phyloP scores from a whole-genome alignment of 208 protist genomes.

The Jaenimonas drosophilae region DNA sequence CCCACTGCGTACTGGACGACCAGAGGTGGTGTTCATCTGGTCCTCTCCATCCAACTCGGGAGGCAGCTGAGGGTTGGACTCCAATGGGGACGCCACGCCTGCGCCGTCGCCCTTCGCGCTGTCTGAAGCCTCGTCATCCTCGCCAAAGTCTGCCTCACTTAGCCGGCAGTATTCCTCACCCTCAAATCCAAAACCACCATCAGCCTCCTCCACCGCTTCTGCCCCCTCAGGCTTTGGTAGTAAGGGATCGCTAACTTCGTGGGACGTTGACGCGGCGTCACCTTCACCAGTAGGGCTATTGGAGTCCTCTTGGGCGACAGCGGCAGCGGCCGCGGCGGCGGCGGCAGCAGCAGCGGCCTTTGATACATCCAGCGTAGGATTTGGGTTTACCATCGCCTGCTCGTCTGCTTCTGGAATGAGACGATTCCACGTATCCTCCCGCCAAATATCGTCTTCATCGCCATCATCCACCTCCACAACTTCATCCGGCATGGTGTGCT shows the following conservation, averaged over 20 bases:
- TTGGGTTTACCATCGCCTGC: neutral
- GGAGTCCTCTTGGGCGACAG: neutral
- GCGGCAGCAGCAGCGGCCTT: neutral
- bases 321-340: conserved; percentile 5
- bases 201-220: neutral
- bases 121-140: conserved; percentile 6
- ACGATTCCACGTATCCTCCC: conserved; percentile 11
- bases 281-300: neutral
- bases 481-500: neutral
- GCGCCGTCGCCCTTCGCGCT: conserved; percentile 6
- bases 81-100: neutral
- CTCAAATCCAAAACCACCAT: neutral
- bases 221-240: neutral
- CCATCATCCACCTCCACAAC: neutral
- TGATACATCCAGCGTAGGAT: neutral
- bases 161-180: neutral
- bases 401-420: conserved; percentile 5
- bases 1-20: too few relatives aligned
- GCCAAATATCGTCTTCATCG: conserved; percentile 8
- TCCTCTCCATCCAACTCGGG: too few relatives aligned
- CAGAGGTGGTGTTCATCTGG: too few relatives aligned
- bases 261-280: neutral
- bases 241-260: neutral
- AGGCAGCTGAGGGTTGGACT: too few relatives aligned
- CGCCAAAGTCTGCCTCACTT: neutral